Percentiles rank a stretch among this genome's conserved stretches.
Evolutionary conservation across 75 land plant genomes (phyloP).

Genomic region (Cryptomeria japonica): DNA sequence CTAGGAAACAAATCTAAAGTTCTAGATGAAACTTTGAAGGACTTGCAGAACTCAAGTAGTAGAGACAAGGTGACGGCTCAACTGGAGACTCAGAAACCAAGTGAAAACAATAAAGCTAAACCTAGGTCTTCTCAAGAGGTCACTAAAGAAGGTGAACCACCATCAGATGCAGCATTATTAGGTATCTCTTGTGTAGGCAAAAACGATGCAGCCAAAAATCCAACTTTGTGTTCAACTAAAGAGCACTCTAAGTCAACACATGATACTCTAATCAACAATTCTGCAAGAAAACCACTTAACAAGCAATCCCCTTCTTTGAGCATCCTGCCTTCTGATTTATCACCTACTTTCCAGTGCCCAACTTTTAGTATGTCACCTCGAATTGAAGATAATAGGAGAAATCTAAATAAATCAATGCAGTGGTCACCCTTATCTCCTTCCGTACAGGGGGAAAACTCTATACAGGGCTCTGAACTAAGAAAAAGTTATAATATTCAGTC

Average conservation of each 20-base stretch:
- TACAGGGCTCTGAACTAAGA: constrained; percentile 12
- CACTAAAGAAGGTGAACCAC: neutral
- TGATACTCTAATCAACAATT: neutral
- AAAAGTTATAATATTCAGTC: constrained; percentile 2
- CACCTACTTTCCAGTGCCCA: constrained; percentile 38
- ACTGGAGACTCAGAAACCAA: neutral
- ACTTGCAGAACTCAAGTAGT: neutral
- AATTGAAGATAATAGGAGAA: constrained; percentile 45
- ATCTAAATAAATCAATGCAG: constrained; percentile 37
- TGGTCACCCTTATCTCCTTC: constrained; percentile 23
- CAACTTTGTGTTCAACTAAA: neutral
- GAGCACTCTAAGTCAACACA: neutral
- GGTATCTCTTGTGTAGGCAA: neutral
- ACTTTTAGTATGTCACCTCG: constrained; percentile 46
- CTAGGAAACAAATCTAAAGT: constrained; percentile 3
- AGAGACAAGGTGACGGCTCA: neutral
- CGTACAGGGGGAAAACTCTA: constrained; percentile 5
- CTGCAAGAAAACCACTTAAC: neutral
- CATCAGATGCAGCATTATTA: neutral
- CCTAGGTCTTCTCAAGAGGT: neutral
- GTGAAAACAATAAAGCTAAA: neutral
- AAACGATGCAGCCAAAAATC: neutral
- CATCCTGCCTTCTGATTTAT: constrained; percentile 24
- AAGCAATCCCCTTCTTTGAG: constrained; percentile 17
- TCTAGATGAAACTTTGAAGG: neutral